Base-by-base conservation (phyloP, 495 filamentous ascomycete species). In the Talaromyces ruber region DNA sequence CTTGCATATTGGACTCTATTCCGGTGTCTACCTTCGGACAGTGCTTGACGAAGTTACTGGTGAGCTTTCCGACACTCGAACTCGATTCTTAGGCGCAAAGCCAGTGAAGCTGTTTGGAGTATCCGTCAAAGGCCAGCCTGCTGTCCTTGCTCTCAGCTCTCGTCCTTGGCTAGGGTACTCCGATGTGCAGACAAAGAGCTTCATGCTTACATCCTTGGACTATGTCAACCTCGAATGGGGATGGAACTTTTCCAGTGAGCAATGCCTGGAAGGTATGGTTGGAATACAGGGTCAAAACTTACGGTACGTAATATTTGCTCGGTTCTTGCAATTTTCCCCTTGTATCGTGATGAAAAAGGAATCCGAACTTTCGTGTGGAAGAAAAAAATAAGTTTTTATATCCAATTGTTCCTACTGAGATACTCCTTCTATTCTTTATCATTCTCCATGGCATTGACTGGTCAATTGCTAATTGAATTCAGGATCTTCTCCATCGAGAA, bases 191-290 rank as follows among this genome's bases (percentile, higher is more conserved):
- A 93, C 88, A 6, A 90, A 88, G 67, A 83, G 82, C 37, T 96
- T 97, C 65, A 92, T 91, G 82, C 86, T 97, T 64, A 97, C 93
- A 0, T 94, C 95, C 1, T 73, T 99, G 39, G 88, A 89, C 67
- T 97, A 96, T 66, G 82, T 83, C 28, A 87, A 85, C n/a, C 80
- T 99, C 6, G 92, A 96, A 68, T 96, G 90, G 80, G 93, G 90
- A 22, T 96, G 92, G 87, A 96, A 89, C 66, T 97, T 99, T 66
- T 94, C 88, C 67, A 96, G 91, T 67, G 91, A 96, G 74, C 88
- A 94, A 68, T 95, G 92, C 65, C 80, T 86, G 14, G 92, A 96
- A 74, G 93, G 94, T 24, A 93, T 99, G 88, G 93, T 98, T 37
- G 93, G 92, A 59, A 93, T 99, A 59, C 90, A 96, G 72, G 91